Percentiles rank a stretch among this genome's conserved stretches.
These are phyloP conservation scores for Vanilla planifolia DNA, from an alignment of 106 monocot genomes.

Conservation along the genomic window DNA sequence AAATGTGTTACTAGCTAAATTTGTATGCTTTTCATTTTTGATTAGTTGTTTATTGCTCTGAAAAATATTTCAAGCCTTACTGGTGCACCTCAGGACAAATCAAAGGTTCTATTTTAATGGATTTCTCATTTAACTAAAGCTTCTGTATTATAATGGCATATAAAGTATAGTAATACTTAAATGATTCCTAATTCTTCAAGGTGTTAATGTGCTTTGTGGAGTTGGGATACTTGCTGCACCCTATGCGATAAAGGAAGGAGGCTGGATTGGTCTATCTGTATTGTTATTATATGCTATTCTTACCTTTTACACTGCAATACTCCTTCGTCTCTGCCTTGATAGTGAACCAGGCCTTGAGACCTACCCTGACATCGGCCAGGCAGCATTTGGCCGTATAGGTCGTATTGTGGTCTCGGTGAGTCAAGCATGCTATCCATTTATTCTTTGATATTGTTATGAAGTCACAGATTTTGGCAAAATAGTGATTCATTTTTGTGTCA, in stretches of 20 bases:
- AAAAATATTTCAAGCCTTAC: too few relatives aligned
- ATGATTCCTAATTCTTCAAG: conserved; percentile 15
- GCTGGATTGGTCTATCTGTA: conserved; percentile 60
- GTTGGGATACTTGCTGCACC: conserved; percentile 88
- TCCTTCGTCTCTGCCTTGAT: conserved; percentile 66
- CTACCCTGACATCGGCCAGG: conserved; percentile 88
- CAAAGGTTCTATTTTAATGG: too few relatives aligned
- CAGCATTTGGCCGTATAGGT: conserved; percentile 73
- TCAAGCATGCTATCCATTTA: not conserved
- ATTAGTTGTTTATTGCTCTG: too few relatives aligned
- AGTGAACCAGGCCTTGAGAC: conserved; percentile 77
- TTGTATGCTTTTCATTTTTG: too few relatives aligned
- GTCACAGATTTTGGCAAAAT: not conserved
- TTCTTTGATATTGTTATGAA: not conserved
- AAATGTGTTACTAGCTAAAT: too few relatives aligned
- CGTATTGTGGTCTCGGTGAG: conserved; percentile 73
- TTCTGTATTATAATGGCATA: too few relatives aligned
- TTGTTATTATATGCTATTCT: conserved; percentile 47
- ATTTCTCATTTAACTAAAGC: too few relatives aligned
- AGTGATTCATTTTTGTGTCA: not conserved
- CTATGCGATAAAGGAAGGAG: conserved; percentile 77
- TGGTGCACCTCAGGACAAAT: too few relatives aligned
- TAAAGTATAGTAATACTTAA: too few relatives aligned
- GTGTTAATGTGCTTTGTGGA: conserved; percentile 83
- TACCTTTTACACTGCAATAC: conserved; percentile 70